Base-by-base conservation (phyloP, 306 rosid species). In the Cicer bijugum region DNA sequence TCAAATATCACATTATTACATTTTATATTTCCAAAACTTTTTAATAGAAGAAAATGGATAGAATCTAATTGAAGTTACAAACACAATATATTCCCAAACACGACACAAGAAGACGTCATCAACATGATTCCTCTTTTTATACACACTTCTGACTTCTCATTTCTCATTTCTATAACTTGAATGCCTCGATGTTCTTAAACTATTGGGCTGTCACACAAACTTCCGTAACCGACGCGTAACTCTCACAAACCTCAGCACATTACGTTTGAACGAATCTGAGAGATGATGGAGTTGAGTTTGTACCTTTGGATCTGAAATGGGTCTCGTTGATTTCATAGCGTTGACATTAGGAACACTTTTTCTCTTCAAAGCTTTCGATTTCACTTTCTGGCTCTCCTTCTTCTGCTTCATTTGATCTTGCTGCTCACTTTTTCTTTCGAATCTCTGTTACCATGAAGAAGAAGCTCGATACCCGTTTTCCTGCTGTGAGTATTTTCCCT, bases 381-480 rank as follows among this genome's bases (percentile, higher is more conserved):
- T 76, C 66, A 14, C 57, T 40, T 81, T 80, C 60, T 68, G 43
- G 44, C 16, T 79, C 33, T 75, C 82, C 6, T n/a, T 63, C 68
- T 43, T 67, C 40, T 75, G 48, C 58, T 44, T 50, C 51, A 12
- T 62, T 68, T 61, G 48, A 19, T 67, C 65, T 38, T 4, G 33
- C 0, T 63, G 33, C 12, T 33, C 28, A 10, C 12, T 59, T 66
- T 71, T 83, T 50, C 15, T 71, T 14, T 53, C 39, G 60, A 69
- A 83, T 78, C 16, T 84, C 82, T 80, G 78, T 82, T 81, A 75
- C 86, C 86, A 93, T 93, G 98, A 93, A 82, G 94, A 93, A 93
- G 92, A 93, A 93, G 96, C 96, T 91, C 70, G 98, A 93, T 88
- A 93, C 98, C 57, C 96, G 98, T 81, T 93, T 91, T 74, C 97